phyloP scores from a whole-genome alignment of 345 rosid genomes.

The Eucalyptus albens region DNA sequence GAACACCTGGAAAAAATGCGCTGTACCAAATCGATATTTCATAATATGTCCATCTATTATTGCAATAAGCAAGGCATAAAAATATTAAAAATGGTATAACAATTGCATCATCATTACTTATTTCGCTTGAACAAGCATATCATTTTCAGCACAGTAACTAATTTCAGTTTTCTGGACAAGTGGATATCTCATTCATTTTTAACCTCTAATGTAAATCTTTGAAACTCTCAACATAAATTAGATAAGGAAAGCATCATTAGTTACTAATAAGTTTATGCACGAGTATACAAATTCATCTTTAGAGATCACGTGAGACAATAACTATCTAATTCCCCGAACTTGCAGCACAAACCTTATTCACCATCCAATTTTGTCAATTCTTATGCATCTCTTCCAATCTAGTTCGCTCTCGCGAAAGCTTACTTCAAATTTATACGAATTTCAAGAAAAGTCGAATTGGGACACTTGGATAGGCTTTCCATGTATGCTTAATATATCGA shows the following conservation, averaged over 20 bases:
- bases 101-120: not conserved
- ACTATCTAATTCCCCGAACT: fast-evolving
- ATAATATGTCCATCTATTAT: not conserved
- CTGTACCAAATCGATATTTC: not conserved
- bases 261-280: fast-evolving
- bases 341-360: fast-evolving
- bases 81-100: not conserved
- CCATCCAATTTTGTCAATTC: not conserved
- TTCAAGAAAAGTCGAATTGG: not conserved
- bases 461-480: not conserved
- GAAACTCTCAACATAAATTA: not conserved
- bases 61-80: not conserved
- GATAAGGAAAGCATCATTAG: not conserved
- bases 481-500: fast-evolving
- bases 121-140: not conserved
- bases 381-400: not conserved
- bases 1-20: fast-evolving
- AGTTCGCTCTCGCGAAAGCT: fast-evolving
- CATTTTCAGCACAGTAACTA: not conserved
- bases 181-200: not conserved
- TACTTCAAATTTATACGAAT: not conserved
- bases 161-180: not conserved
- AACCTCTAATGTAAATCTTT: not conserved
- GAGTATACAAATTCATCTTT: fast-evolving
- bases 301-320: not conserved